These are phyloP conservation scores for Globisporangium solare DNA, from an alignment of 352 stramenopile species.

Conservation along the genomic window DNA sequence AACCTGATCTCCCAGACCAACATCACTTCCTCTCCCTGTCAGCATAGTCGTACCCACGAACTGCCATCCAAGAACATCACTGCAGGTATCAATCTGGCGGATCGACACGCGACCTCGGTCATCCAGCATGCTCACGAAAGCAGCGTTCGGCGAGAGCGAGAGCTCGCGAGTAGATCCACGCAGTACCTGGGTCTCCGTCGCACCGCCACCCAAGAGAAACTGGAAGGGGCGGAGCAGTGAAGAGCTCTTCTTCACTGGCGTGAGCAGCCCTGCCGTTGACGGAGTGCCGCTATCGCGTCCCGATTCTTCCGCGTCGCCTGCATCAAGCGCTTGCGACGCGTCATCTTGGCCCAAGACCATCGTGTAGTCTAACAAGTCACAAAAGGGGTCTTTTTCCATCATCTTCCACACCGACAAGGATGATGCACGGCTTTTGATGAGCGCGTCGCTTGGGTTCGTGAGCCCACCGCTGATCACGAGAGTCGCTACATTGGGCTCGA, in stretches of 20 bases:
- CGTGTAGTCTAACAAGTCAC: constrained; percentile 62
- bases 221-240: constrained; percentile 29
- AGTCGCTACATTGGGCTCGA: constrained; percentile 26
- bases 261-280: not conserved
- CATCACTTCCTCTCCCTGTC: not conserved
- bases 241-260: constrained; percentile 13
- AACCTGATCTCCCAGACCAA: not conserved
- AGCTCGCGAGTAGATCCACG: constrained; percentile 36
- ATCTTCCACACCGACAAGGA: constrained; percentile 70
- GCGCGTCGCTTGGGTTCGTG: constrained; percentile 44
- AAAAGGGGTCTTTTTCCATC: constrained; percentile 27
- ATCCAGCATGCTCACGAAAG: constrained; percentile 56
- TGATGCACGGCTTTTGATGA: constrained; percentile 40
- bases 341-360: constrained; percentile 43
- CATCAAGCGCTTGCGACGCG: not conserved
- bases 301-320: not conserved
- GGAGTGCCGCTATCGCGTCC: not conserved
- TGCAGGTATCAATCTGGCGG: constrained; percentile 58
- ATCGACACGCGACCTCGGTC: constrained; percentile 35
- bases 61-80: constrained; percentile 56
- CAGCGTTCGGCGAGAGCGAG: constrained; percentile 38
- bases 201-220: constrained; percentile 32
- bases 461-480: constrained; percentile 58
- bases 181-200: constrained; percentile 11
- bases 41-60: constrained; percentile 10